Evolutionary conservation across 768 basidiomycete species (phyloP), one percentile per base, ranked within the genome.

Genomic region (Mycena galopus): DNA sequence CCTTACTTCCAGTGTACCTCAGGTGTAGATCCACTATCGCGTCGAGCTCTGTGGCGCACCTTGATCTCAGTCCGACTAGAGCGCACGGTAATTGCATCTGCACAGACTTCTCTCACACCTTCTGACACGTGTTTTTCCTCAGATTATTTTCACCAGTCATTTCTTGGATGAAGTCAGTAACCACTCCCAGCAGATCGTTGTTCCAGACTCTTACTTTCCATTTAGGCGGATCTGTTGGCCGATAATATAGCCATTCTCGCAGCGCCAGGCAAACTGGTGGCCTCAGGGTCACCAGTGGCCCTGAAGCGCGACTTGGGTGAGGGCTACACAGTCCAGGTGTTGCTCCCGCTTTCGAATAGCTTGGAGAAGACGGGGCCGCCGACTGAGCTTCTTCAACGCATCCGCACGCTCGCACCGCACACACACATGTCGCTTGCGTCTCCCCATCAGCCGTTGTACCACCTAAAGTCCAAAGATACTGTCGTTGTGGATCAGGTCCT

Each of bases 61-160:
- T 81, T 96, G 66, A 93, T 88, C 4, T 86, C 90, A 3, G 89
- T 92, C 67, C 88, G 91, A 17, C 84, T 91, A 37, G 89, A 91
- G 51, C 84, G 92, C 58, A 90, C 91, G 0, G 57, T 59, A 59
- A 6, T 25, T 37, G 25, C 33, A 33, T 25, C 33, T 16, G 21
- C 19, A 44, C 35, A 25, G 8, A 17, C 29, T 17, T 29, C 23
- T n/a, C 21, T 35, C 25, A n/a, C n/a, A n/a, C n/a, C n/a, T n/a
- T 10, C 35, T 25, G n/a, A 33, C 7, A 1, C 32, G 14, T 6
- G 19, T n/a, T 5, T 25, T 37, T n/a, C 35, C 57, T 16, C 57
- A 59, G 57, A 89, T 95, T 42, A 84, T 95, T n/a, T 91, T 94
- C 78, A 95, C 94, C 0, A 96, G 94, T 0, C 94, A 95, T 81